These are phyloP conservation scores for Syzygium aqueum DNA, from an alignment of 345 rosid genomes.

Conservation along the genomic window DNA sequence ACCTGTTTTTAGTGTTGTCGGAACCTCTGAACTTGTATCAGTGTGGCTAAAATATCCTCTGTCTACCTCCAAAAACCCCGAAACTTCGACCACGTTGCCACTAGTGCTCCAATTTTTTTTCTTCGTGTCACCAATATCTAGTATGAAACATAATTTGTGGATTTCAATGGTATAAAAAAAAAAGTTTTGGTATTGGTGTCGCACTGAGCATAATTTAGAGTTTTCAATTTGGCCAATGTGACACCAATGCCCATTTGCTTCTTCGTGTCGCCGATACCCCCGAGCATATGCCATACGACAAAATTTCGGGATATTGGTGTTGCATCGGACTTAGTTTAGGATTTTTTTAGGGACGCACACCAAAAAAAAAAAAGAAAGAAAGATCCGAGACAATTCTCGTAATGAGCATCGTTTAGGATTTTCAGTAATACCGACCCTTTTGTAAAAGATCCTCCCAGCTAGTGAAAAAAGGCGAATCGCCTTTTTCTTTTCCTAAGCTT, in stretches of 20 bases:
- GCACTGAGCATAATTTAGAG: no score
- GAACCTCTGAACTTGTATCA: background rate
- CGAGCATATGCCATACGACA: background rate
- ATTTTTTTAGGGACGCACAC: no score
- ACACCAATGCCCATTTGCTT: background rate
- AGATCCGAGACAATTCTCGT: no score
- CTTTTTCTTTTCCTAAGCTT: background rate
- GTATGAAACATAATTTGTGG: background rate
- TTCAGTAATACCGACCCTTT: background rate
- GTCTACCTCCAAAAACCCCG: background rate
- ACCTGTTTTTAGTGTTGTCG: background rate
- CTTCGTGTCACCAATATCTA: background rate
- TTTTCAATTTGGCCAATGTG: accelerated
- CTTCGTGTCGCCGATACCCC: background rate
- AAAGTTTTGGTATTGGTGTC: background rate
- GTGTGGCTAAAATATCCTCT: background rate
- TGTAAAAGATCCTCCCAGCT: background rate
- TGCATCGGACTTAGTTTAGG: background rate
- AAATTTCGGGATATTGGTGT: accelerated
- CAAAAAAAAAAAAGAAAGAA: no score
- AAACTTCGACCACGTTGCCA: background rate
- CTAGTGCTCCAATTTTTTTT: background rate
- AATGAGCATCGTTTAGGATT: no score
- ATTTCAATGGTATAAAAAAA: background rate
- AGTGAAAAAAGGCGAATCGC: background rate